Conservation (phyloP, 164 flowering plant species). For the Umbilicus rupestris region DNA sequence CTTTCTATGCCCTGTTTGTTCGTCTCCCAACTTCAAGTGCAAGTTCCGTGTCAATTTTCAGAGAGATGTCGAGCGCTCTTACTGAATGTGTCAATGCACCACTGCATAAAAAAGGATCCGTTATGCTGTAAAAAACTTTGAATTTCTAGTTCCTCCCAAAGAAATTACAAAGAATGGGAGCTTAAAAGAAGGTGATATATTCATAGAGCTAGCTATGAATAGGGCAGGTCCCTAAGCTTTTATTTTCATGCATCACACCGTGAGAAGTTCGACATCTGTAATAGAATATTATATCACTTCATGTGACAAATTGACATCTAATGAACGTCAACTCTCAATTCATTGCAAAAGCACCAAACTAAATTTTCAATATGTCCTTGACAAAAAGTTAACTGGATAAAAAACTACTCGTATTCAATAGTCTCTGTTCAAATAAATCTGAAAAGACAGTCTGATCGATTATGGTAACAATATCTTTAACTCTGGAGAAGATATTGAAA, state of each 20-base stretch:
- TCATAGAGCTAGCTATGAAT: too few relatives aligned
- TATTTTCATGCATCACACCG: not conserved
- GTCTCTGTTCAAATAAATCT: not conserved
- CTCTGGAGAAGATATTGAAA: not conserved
- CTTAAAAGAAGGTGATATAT: not conserved
- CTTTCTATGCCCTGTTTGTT: slow-evolving; percentile 61
- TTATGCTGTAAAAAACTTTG: not conserved
- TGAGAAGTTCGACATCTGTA: not conserved
- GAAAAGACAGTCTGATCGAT: not conserved
- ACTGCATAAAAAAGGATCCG: slow-evolving; percentile 34
- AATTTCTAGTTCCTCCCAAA: too few relatives aligned
- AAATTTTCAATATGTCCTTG: not conserved
- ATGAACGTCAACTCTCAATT: not conserved
- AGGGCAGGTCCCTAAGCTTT: not conserved
- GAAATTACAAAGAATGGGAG: not conserved
- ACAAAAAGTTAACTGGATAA: not conserved
- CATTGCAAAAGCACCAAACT: not conserved
- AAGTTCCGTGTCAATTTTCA: slow-evolving; percentile 82
- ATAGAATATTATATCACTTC: not conserved
- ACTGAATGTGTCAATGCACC: slow-evolving; percentile 93
- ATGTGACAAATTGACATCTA: not conserved
- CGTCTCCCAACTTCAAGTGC: slow-evolving; percentile 87
- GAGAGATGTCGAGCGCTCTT: slow-evolving; percentile 89
- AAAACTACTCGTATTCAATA: not conserved
- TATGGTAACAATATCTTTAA: not conserved